phyloP scores from a whole-genome alignment of 176 grass and related monocot species.

The Oryza meridionalis region DNA sequence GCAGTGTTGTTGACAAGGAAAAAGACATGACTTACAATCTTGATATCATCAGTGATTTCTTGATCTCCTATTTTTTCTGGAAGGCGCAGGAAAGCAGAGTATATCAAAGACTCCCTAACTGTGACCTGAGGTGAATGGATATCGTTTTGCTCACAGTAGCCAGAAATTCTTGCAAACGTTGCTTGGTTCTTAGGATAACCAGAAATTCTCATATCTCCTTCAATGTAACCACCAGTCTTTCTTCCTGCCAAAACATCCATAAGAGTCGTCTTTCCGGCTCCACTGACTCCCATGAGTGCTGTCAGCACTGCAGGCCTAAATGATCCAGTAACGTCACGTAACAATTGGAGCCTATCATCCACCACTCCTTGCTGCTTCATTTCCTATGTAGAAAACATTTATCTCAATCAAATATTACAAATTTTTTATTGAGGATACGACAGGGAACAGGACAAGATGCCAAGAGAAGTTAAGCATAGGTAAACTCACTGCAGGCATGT shows the following conservation, averaged over 20 bases:
- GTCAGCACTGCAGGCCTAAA: constrained; percentile 89
- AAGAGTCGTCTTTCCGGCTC: constrained; percentile 94
- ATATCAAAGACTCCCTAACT: constrained; percentile 90
- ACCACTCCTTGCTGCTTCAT: constrained; percentile 96
- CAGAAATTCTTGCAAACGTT: constrained; percentile 98
- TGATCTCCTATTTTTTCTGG: constrained; percentile 70
- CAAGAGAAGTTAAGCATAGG: constrained; percentile 30
- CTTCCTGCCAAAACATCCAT: constrained; percentile 98
- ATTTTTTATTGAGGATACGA: constrained; percentile 21
- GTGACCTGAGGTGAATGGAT: constrained; percentile 99
- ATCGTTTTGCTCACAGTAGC: constrained; percentile 99
- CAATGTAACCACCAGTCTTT: constrained; percentile 99
- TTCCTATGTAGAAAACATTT: constrained; percentile 57
- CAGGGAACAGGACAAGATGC: constrained; percentile 28
- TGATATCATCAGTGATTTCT: constrained; percentile 75
- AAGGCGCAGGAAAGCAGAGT: constrained; percentile 89
- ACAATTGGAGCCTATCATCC: constrained; percentile 87
- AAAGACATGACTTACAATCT: constrained; percentile 68
- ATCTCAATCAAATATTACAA: constrained; percentile 39
- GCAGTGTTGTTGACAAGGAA: not conserved
- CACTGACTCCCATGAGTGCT: constrained; percentile 99
- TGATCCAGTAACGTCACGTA: constrained; percentile 79
- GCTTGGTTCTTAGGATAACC: constrained; percentile 93
- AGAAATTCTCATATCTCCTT: constrained; percentile 91
- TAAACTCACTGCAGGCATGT: constrained; percentile 89